A percentile compares a stretch with the other conserved stretches of the same genome.
phyloP scores from a whole-genome alignment of 2,329 filamentous ascomycete species.

The Bipolaris bicolor region DNA sequence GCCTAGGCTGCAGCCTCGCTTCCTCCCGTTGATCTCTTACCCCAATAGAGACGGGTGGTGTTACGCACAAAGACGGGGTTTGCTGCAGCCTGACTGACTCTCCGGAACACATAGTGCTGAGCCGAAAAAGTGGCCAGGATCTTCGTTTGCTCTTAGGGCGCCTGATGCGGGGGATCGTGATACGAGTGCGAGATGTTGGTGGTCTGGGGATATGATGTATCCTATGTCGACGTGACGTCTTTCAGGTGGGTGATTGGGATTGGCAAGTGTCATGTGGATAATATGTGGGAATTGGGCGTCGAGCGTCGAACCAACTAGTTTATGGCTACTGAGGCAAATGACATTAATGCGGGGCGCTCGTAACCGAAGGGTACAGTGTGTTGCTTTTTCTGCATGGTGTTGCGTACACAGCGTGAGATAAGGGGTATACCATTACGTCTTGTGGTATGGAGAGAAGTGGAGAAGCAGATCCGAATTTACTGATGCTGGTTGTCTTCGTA shows the following conservation, averaged over 20 bases:
- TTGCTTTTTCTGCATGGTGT: too few relatives aligned
- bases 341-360: neutral
- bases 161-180: neutral
- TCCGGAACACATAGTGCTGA: conserved; percentile 1
- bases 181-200: neutral
- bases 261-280: neutral
- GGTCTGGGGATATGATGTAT: neutral
- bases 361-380: neutral
- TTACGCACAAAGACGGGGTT: neutral
- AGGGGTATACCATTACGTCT: too few relatives aligned
- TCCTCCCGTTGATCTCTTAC: conserved; percentile 9
- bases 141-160: neutral
- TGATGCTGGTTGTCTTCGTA: too few relatives aligned
- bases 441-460: too few relatives aligned
- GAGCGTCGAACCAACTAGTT: neutral
- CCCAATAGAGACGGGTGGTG: conserved; percentile 1
- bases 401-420: too few relatives aligned
- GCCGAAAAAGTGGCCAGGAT: conserved; percentile 6
- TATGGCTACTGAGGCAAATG: neutral
- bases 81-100: conserved; percentile 1
- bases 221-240: neutral
- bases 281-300: neutral
- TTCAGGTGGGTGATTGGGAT: neutral
- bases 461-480: too few relatives aligned
- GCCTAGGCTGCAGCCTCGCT: neutral